Conservation (phyloP, 805 yeast genomes). For the Blastobotrys mokoenaii region DNA sequence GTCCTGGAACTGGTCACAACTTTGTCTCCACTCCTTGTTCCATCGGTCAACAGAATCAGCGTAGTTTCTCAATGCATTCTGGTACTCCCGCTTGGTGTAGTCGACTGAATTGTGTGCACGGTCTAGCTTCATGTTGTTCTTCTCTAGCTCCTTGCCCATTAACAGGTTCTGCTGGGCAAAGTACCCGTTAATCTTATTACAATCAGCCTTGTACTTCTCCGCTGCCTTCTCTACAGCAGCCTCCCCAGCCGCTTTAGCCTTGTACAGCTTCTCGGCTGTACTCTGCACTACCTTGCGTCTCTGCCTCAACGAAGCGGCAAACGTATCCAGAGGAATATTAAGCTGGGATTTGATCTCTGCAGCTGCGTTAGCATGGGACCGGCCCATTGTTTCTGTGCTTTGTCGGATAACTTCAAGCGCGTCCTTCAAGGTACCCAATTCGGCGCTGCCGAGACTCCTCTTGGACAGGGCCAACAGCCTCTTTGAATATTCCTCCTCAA, state of each 20-base stretch:
- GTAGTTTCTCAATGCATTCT: slow-evolving; percentile 42
- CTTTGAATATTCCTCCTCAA: slow-evolving; percentile 68
- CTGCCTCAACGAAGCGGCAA: slow-evolving; percentile 42
- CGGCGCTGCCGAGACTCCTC: slow-evolving; percentile 45
- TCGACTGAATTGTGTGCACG: slow-evolving; percentile 38
- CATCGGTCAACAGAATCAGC: slow-evolving; percentile 54
- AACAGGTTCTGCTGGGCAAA: slow-evolving; percentile 57
- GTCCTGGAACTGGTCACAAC: slow-evolving; percentile 54
- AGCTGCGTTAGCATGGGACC: slow-evolving; percentile 46
- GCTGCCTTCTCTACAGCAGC: slow-evolving; percentile 28
- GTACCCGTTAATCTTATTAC: slow-evolving; percentile 49
- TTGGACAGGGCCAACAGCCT: slow-evolving; percentile 44
- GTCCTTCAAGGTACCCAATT: slow-evolving; percentile 49
- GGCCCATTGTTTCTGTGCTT: slow-evolving; percentile 54
- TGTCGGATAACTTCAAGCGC: slow-evolving; percentile 49
- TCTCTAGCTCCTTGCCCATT: slow-evolving; percentile 66
- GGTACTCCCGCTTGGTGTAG: slow-evolving; percentile 47
- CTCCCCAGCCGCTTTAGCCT: slow-evolving; percentile 35
- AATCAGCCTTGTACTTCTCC: slow-evolving; percentile 47
- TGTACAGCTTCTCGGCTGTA: slow-evolving; percentile 46
- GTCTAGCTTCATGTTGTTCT: slow-evolving; percentile 46
- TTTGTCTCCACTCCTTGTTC: slow-evolving; percentile 62
- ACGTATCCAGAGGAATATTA: slow-evolving; percentile 44
- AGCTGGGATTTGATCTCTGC: slow-evolving; percentile 43
- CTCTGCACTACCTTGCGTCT: slow-evolving; percentile 49